A percentile compares a stretch with the other conserved stretches of the same genome.
Conservation (phyloP, 2,329 filamentous ascomycete species). For the Dactylellina drechsleri region DNA sequence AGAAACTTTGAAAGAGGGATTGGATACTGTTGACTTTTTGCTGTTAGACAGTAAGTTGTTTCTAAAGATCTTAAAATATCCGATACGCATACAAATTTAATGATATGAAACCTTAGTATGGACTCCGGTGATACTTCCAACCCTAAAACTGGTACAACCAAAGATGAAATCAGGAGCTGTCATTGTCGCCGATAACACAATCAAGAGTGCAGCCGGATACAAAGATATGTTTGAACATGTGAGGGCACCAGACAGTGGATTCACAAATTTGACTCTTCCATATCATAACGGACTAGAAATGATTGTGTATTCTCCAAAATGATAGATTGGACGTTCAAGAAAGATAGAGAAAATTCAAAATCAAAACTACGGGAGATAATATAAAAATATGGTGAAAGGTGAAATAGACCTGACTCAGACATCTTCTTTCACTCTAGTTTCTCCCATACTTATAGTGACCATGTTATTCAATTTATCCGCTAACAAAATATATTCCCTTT, state of each 20-base stretch:
- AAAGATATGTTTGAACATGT: constrained; percentile 66
- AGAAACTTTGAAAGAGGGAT: constrained; percentile 67
- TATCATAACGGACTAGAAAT: constrained; percentile 66
- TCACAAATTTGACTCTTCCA: constrained; percentile 66
- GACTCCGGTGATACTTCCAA: constrained; percentile 68
- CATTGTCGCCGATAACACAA: constrained; percentile 66
- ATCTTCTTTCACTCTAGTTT: no score
- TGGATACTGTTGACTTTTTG: constrained; percentile 68
- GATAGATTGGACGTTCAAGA: not conserved
- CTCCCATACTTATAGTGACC: no score
- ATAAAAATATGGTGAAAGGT: no score
- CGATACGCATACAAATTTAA: constrained; percentile 51
- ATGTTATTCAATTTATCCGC: no score
- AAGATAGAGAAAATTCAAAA: no score
- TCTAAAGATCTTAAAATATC: not conserved
- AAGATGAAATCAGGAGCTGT: constrained; percentile 65
- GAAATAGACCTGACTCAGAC: no score
- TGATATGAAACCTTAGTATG: constrained; percentile 64
- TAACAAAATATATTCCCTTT: no score
- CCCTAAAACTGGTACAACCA: constrained; percentile 65
- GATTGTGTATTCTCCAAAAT: constrained; percentile 61
- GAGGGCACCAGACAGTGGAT: constrained; percentile 65
- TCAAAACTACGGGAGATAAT: no score
- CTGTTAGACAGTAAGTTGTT: constrained; percentile 70
- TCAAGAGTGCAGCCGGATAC: constrained; percentile 63